Evolutionary conservation across 2,329 filamentous ascomycete species (phyloP), one percentile per base, ranked within the genome.

Genomic region (Alternaria infectoria): DNA sequence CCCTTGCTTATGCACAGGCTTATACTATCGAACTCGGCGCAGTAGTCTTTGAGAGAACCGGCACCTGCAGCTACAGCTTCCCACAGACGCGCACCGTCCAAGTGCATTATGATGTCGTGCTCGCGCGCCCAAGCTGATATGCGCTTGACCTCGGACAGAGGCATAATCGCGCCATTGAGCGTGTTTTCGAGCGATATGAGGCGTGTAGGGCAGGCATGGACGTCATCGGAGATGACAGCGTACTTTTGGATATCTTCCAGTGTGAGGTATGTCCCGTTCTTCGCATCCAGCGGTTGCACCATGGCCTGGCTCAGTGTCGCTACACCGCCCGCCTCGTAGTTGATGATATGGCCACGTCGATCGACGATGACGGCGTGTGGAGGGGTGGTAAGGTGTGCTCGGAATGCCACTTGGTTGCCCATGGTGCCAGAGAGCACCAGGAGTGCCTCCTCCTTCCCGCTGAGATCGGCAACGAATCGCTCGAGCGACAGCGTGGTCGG

Each of bases 341-440:
- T 84, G 61, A 92, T 83, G 61, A 97, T 91, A 77, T 97, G 95
- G 5, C 89, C 87, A 32, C 93, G 87, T 67, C 89, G 84, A 76
- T 97, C 94, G 70, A 91, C 93, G 9, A 97, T 82, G 6, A 97
- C 87, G 8, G 87, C 87, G 77, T 97, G 89, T 0, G 95, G 95
- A 13, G 94, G 93, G 64, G 92, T 90, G 1, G 84, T 86, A 13
- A 97, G 85, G 62, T 96, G 91, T 2, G 91, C 86, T 43, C 94
- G 89, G 45, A 97, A 85, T 0, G 91, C 90, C 17, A 97, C 84
- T 78, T 97, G 93, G 81, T 97, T 97, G 44, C 93, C 93, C 93
- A 97, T 97, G 5, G 94, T 97, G 4, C 95, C 95, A 0, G 92
- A 96, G 62, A 96, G 85, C 59, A 97, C 92, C 57, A 97, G 89